Base-by-base conservation (phyloP, 805 yeast genomes). In the Candida broadrunensis region DNA sequence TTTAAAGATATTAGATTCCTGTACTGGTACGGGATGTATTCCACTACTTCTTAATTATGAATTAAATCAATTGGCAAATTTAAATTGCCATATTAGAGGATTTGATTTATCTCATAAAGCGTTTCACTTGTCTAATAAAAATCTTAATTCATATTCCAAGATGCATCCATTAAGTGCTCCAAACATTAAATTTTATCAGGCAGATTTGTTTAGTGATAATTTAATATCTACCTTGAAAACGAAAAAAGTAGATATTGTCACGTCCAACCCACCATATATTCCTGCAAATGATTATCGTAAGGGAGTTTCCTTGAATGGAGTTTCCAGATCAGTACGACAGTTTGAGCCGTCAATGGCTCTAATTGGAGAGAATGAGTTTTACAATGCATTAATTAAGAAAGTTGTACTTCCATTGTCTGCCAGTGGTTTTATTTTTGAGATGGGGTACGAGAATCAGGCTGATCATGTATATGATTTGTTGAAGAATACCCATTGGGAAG, bases 181-280 rank as follows among this genome's bases (percentile, higher is more conserved):
- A 2, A 37, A 38, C 4, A 43, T 54, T 6, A 25, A 20, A 8
- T 44, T 55, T 12, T 35, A 37, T n/a, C 20, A 41, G 18, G 52
- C 44, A 3, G 48, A 55, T 45, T 24, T 55, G 20, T 49, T 55
- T 23, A 36, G 42, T 27, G 17, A n/a, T 6, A 14, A 5, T 14
- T 5, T 29, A 14, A 3, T 29, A 29, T 18, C 26, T 3, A 31
- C 35, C 14, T 36, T 49, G 30, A 43, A 39, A 2, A 14, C 43
- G 0, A 4, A 16, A 2, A 23, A 32, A 2, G 55, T 68, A 14
- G 85, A 83, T 43, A 39, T 91, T 2, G 55, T 93, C 1, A 74
- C 83, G 0, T 78, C 96, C n/a, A 91, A 91, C 51, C 99, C 99
- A 1, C 99, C 99, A 0, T 91, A 91, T 55, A 82, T 90, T 5